Evolutionary conservation across 495 filamentous ascomycete genomes (phyloP), one percentile per base, ranked within the genome.

Genomic region (Aspergillus avenaceus): DNA sequence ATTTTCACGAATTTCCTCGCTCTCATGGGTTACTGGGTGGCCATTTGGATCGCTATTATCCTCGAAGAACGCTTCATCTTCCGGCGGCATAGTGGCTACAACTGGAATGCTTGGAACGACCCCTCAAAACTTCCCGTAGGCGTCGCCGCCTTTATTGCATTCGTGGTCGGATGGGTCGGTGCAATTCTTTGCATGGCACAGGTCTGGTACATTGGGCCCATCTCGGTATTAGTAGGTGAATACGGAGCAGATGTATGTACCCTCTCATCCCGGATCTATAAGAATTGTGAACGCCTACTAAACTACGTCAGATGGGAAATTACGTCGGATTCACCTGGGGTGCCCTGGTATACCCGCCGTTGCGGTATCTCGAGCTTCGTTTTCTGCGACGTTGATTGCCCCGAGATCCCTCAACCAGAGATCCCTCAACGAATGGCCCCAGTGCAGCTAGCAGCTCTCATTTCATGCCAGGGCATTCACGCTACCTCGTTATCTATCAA

Each of bases 1-100:
- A 83, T 89, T 52, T 88, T 89, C 54, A 78, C 77, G 11, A 87
- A 88, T 63, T 88, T 88, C 62, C 71, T 89, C 18, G 79, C 84
- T 1, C 64, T 89, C 23, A 88, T 89, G 82, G 84, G 84, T 21
- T 88, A 88, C 61, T 88, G 85, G 84, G 74, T 84, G 8, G 77
- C 76, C 24, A 78, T 85, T 36, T 87, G 82, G 81, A 69, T 84
- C 18, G 74, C 74, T 3, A 84, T 89, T 29, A 71, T 78, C 3
- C 54, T 86, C 4, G 77, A 84, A 58, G 85, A 89, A 60, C 74
- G 84, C 22, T 62, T 83, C 18, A 69, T 87, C 38, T 88, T 88
- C 66, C 78, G 82, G 13, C 55, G 67, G 19, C 55, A 50, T 2
- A 61, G 55, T 8, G 67, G 62, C 3, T 89, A 78, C 55, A 77